Evolutionary conservation across 768 basidiomycete genomes (phyloP).

Genomic region (Auriscalpium orientale): DNA sequence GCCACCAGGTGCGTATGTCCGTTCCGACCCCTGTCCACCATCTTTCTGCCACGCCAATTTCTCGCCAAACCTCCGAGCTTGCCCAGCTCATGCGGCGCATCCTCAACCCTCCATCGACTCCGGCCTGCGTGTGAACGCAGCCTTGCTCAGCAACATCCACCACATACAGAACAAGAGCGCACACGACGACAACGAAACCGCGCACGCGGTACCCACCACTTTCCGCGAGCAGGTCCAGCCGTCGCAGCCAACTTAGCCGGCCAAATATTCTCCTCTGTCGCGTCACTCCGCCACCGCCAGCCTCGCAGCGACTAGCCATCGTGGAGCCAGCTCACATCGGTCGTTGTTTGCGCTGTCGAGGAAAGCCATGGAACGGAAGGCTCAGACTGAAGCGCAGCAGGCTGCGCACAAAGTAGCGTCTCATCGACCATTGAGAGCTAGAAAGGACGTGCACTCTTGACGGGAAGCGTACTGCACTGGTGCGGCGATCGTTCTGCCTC

Average conservation of each 20-base stretch:
- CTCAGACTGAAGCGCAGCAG: constrained; percentile 77
- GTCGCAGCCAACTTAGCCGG: constrained; percentile 13
- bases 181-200: constrained; percentile 39
- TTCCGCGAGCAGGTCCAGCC: constrained; percentile 56
- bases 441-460: constrained; percentile 56
- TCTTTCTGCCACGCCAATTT: no score
- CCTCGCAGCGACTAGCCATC: constrained; percentile 19
- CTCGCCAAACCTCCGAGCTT: no score
- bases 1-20: no score
- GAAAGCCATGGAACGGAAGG: constrained; percentile 78
- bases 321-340: constrained; percentile 36
- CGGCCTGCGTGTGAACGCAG: no score
- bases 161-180: constrained; percentile 1
- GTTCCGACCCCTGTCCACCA: no score
- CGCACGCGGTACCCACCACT: constrained; percentile 72
- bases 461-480: constrained; percentile 25
- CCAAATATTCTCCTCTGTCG: constrained; percentile 16
- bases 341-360: constrained; percentile 88
- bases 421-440: constrained; percentile 61
- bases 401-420: constrained; percentile 73
- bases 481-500: constrained; percentile 13
- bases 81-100: no score
- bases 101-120: no score
- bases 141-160: neutral
- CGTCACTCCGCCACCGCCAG: constrained; percentile 26